Evolutionary conservation across 2,329 filamentous ascomycete species (phyloP).

Genomic region (Rhytidhysteron rufulum): DNA sequence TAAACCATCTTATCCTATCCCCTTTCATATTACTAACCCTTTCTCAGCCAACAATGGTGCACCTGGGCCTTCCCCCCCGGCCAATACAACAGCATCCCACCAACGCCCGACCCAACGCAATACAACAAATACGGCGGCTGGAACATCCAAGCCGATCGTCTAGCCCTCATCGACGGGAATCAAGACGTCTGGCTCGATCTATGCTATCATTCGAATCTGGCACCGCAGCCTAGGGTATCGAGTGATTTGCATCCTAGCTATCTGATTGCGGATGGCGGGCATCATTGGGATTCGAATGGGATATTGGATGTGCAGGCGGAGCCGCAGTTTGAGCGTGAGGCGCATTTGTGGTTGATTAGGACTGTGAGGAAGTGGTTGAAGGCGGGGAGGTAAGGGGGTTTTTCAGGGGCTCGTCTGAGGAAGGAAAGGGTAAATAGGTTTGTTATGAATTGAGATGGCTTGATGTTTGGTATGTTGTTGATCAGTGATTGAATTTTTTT

Average conservation of each 20-base stretch:
- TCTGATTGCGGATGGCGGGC: constrained; percentile 49
- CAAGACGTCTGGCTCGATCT: constrained; percentile 52
- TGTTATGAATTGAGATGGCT: too few relatives aligned
- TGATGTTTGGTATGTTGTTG: too few relatives aligned
- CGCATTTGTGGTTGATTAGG: constrained; percentile 49
- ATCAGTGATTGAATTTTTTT: too few relatives aligned
- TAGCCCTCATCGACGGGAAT: constrained; percentile 52
- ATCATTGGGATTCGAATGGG: constrained; percentile 50
- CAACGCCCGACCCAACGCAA: constrained; percentile 38
- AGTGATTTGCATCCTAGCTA: constrained; percentile 47
- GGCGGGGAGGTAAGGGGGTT: too few relatives aligned
- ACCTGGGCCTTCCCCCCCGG: constrained; percentile 51
- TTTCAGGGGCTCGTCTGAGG: too few relatives aligned
- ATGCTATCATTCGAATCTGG: constrained; percentile 48
- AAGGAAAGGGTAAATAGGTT: neutral
- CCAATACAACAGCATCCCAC: constrained; percentile 42
- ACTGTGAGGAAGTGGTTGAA: constrained; percentile 39
- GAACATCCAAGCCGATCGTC: constrained; percentile 43
- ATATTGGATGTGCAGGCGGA: constrained; percentile 41
- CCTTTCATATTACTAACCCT: neutral
- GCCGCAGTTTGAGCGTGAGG: constrained; percentile 50
- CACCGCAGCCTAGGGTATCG: constrained; percentile 31
- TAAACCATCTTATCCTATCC: neutral
- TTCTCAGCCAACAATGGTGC: constrained; percentile 48
- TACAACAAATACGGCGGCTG: constrained; percentile 49